phyloP scores from a whole-genome alignment of 371 early-diverging fungal genomes.

The Rhizopus arrhizus region DNA sequence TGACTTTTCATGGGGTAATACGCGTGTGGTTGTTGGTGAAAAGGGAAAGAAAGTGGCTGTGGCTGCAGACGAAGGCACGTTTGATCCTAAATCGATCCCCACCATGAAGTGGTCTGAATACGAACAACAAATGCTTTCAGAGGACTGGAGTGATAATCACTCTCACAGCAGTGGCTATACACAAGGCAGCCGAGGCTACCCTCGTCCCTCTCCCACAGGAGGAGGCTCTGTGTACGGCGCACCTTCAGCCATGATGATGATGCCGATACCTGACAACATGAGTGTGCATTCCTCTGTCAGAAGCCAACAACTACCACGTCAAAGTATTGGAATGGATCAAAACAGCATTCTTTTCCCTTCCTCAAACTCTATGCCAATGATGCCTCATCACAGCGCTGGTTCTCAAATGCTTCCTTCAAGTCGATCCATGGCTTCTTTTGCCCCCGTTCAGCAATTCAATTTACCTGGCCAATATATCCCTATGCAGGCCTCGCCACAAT shows the following conservation, averaged over 20 bases:
- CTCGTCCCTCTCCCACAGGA: background rate
- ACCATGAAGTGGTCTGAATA: conserved; percentile 90
- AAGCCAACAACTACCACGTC: conserved; percentile 9
- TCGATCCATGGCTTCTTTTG: conserved; percentile 26
- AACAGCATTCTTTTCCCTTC: conserved; percentile 40
- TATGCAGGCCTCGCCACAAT: conserved; percentile 27
- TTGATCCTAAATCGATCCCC: conserved; percentile 61
- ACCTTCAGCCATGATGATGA: conserved; percentile 10
- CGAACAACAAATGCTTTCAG: conserved; percentile 71
- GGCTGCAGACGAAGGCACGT: conserved; percentile 52
- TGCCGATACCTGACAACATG: conserved; percentile 22
- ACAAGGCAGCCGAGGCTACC: conserved; percentile 19
- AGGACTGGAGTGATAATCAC: conserved; percentile 43
- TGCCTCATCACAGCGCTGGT: conserved; percentile 27
- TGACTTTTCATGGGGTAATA: conserved; percentile 98
- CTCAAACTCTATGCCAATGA: conserved; percentile 41
- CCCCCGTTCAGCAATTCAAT: conserved; percentile 19
- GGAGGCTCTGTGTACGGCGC: conserved; percentile 12
- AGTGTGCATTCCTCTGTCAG: conserved; percentile 18
- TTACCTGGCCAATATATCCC: conserved; percentile 32
- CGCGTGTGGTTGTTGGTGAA: conserved; percentile 83
- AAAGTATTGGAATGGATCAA: conserved; percentile 29
- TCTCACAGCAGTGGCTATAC: conserved; percentile 42
- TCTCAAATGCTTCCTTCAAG: conserved; percentile 27
- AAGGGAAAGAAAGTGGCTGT: conserved; percentile 68